Base-by-base conservation (phyloP, 352 stramenopile species). In the Phytophthora sp. region DNA sequence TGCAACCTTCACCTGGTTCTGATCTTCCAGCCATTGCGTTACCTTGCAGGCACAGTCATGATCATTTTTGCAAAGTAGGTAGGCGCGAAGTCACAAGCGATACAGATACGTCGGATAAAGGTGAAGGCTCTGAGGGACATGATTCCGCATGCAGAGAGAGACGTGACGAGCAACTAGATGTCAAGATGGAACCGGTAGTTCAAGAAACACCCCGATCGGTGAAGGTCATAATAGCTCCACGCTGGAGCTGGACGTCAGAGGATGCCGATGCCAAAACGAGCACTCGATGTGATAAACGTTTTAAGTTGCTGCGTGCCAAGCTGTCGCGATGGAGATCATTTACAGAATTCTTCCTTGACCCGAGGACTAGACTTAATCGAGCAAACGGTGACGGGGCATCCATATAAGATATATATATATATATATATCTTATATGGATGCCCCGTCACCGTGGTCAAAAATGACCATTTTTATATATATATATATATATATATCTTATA, bases 11-110 rank as follows among this genome's bases (percentile, higher is more conserved):
- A 42, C 39, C 36, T 33, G 45, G 26, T 56, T 53, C 18, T 75
- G 65, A 4, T 73, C 50, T 21, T 78, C 63, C 3, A 73, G 51
- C 31, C 69, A 64, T 3, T 67, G 63, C 12, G 71, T 33, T n/a
- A n/a, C n/a, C n/a, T n/a, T n/a, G n/a, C n/a, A n/a, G n/a, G n/a
- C n/a, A n/a, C n/a, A n/a, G n/a, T n/a, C n/a, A n/a, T n/a, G n/a
- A n/a, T n/a, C n/a, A 63, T 68, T 57, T 57, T 67, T 23, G 39
- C 16, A 7, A 67, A 49, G 21, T 15, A 12, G 57, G 2, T 38
- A n/a, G 44, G 33, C n/a, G 21, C 6, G 50, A 64, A 12, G 49
- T 55, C 39, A 68, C 31, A 18, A 68, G 51, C 4, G 31, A 42
- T 13, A 65, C 13, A 5, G 50, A 54, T 7, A 47, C 50, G 41